These are phyloP conservation scores for Nevesoporus exiguus DNA, from an alignment of 768 basidiomycete genomes.

Conservation along the genomic window DNA sequence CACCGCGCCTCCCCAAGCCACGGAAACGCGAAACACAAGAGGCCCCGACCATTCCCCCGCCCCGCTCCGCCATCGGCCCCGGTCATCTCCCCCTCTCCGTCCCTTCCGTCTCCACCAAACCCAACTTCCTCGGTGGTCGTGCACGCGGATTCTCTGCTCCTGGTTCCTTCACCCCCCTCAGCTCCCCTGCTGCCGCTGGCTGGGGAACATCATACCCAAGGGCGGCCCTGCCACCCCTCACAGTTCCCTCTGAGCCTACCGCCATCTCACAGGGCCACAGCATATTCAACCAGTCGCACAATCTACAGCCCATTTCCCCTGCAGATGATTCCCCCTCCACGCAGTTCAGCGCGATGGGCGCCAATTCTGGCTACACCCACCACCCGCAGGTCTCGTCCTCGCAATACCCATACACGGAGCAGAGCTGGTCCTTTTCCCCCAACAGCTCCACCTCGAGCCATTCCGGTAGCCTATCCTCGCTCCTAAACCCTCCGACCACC, in stretches of 20 bases:
- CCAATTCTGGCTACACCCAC: conserved; percentile 29
- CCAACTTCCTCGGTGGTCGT: conserved; percentile 49
- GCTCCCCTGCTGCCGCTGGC: conserved; percentile 50
- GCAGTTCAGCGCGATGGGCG: conserved; percentile 41
- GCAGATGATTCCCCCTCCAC: conserved; percentile 64
- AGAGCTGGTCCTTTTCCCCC: conserved; percentile 49
- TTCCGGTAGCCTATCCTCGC: conserved; percentile 71
- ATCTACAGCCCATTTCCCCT: conserved; percentile 64
- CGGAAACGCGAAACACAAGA: conserved; percentile 75
- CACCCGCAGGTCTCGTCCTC: conserved; percentile 43
- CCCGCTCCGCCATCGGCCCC: conserved; percentile 72
- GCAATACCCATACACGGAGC: conserved; percentile 63
- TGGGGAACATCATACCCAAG: conserved; percentile 63
- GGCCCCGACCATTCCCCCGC: conserved; percentile 65
- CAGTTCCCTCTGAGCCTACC: conserved; percentile 73
- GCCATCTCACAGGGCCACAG: conserved; percentile 53
- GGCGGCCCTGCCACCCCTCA: conserved; percentile 72
- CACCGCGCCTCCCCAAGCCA: conserved; percentile 86
- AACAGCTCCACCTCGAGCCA: conserved; percentile 59
- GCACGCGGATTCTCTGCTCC: conserved; percentile 82
- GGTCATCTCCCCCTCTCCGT: conserved; percentile 64
- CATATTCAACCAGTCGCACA: conserved; percentile 57
- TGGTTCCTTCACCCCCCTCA: conserved; percentile 72
- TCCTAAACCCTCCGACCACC: conserved; percentile 63
- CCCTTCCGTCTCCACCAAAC: conserved; percentile 39